Evolutionary conservation across 1,139 yeast genomes (phyloP).

Genomic region (Geotrichum citri-aurantii): DNA sequence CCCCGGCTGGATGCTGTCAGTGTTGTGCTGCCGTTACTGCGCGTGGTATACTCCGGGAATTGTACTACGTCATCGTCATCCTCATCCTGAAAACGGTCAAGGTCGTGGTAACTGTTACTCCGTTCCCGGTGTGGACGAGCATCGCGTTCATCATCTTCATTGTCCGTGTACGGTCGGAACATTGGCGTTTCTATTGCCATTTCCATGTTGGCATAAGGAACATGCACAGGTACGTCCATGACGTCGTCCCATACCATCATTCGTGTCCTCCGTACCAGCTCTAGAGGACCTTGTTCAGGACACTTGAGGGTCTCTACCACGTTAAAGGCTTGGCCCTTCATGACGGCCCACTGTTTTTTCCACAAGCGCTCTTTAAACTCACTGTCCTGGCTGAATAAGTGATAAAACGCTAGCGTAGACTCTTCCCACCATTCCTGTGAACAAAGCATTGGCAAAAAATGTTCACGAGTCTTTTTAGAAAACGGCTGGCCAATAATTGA

Average conservation of each 20-base stretch:
- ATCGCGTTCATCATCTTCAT: background rate
- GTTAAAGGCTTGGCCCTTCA: slow-evolving; percentile 76
- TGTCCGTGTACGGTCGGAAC: slow-evolving; percentile 6
- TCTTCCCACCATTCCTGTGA: slow-evolving; percentile 70
- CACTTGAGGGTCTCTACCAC: slow-evolving; percentile 60
- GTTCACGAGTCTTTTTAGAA: slow-evolving; percentile 49
- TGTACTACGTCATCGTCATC: slow-evolving; percentile 6
- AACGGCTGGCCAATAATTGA: slow-evolving; percentile 66
- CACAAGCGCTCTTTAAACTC: slow-evolving; percentile 66
- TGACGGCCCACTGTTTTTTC: slow-evolving; percentile 60
- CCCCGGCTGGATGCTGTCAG: background rate
- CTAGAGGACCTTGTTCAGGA: slow-evolving; percentile 61
- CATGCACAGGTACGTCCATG: slow-evolving; percentile 51
- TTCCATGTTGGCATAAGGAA: slow-evolving; percentile 32
- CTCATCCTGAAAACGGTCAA: background rate
- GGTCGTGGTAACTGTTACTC: background rate
- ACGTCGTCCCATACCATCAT: slow-evolving; percentile 57
- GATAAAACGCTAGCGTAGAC: slow-evolving; percentile 44
- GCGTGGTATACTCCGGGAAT: background rate
- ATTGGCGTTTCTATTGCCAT: slow-evolving; percentile 36
- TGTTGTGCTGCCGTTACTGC: background rate
- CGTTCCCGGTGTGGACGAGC: background rate
- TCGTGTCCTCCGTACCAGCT: slow-evolving; percentile 54
- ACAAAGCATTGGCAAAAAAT: slow-evolving; percentile 54
- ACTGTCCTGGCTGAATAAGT: slow-evolving; percentile 49